Percentiles rank a stretch among this genome's conserved stretches.
Evolutionary conservation across 768 basidiomycete genomes (phyloP).

Genomic region (Daedalea quercina): DNA sequence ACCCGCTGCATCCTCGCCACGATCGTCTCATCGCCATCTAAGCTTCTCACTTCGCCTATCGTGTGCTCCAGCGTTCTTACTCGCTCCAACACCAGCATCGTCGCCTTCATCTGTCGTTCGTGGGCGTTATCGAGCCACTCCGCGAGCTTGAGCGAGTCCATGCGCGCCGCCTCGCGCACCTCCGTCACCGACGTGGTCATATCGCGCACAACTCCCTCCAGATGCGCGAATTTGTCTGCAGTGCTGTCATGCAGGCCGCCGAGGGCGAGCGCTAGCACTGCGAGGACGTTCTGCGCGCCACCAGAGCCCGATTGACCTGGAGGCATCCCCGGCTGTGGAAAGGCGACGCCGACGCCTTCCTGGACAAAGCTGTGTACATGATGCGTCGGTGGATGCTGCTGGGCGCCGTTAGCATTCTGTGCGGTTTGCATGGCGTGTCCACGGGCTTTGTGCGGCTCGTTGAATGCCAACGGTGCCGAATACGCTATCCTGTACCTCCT

Average conservation of each 20-base stretch:
- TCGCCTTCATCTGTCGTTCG: background rate
- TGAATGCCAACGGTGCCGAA: too few species aligned
- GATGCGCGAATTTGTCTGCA: background rate
- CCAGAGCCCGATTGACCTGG: too few species aligned
- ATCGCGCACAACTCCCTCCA: background rate
- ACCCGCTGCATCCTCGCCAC: constrained; percentile 5
- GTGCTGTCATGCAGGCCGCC: background rate
- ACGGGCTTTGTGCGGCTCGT: too few species aligned
- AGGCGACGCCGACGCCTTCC: too few species aligned
- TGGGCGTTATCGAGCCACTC: constrained; percentile 8
- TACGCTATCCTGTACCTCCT: too few species aligned
- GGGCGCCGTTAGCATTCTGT: too few species aligned
- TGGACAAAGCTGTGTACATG: too few species aligned
- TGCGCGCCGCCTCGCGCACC: background rate
- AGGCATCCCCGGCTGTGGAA: too few species aligned
- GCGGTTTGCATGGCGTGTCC: too few species aligned
- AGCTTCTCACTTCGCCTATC: background rate
- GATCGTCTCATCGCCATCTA: background rate
- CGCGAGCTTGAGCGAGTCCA: constrained; percentile 5
- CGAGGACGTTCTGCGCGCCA: background rate
- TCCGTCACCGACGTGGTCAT: background rate
- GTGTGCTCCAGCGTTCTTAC: constrained; percentile 6
- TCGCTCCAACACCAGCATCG: constrained; percentile 2
- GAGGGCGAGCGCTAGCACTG: background rate
- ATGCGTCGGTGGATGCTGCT: too few species aligned